Evolutionary conservation across 306 rosid genomes (phyloP).

Genomic region (Quercus mongolica): DNA sequence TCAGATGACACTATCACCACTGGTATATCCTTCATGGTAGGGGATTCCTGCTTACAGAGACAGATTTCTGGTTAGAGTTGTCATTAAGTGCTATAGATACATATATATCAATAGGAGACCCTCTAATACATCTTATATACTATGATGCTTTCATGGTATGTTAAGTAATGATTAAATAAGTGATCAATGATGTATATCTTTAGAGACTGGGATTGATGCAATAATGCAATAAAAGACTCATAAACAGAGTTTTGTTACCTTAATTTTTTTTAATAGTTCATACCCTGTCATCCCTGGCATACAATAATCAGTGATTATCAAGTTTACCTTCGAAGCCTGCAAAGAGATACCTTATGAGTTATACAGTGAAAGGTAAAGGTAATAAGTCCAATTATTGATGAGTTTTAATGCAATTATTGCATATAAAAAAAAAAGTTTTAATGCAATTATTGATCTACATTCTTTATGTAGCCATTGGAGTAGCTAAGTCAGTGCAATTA

Average conservation of each 20-base stretch:
- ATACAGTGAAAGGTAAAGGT: not conserved
- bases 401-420: not conserved
- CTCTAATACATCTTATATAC: not conserved
- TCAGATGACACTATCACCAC: conserved; percentile 27
- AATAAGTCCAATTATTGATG: not conserved
- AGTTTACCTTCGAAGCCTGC: conserved; percentile 18
- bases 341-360: not conserved
- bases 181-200: not conserved
- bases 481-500: not conserved
- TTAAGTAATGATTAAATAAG: not conserved
- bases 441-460: too few relatives aligned
- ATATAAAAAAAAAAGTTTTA: not conserved
- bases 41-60: conserved; percentile 26
- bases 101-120: not conserved
- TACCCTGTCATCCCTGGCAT: conserved; percentile 37
- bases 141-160: not conserved
- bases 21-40: conserved; percentile 25
- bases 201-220: not conserved
- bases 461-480: too few relatives aligned
- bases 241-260: conserved; percentile 10
- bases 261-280: conserved; percentile 27
- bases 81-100: not conserved
- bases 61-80: not conserved
- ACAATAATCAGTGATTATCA: conserved; percentile 34
- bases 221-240: not conserved